phyloP scores from a whole-genome alignment of 2,329 filamentous ascomycete species.

The Hymenoscyphus salicellus region DNA sequence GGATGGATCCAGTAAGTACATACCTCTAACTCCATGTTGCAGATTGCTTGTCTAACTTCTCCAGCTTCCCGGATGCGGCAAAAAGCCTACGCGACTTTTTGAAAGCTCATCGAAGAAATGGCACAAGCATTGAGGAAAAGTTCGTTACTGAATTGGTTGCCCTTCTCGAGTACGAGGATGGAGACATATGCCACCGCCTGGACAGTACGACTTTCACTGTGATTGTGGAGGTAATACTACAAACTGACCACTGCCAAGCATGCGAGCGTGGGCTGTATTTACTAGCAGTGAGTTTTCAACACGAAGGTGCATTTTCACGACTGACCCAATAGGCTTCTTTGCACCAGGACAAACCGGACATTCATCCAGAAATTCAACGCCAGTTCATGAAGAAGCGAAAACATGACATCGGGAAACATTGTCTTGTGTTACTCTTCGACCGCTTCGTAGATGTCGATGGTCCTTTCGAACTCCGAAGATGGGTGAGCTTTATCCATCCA shows the following conservation, averaged over 20 bases:
- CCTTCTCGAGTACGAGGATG: constrained; percentile 19
- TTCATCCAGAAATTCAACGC: background rate
- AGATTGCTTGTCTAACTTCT: background rate
- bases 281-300: constrained; percentile 27
- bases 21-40: background rate
- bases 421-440: constrained; percentile 19
- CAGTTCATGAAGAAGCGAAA: constrained; percentile 15
- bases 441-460: constrained; percentile 24
- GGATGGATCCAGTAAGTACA: constrained; percentile 18
- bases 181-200: constrained; percentile 24
- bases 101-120: constrained; percentile 8
- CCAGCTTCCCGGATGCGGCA: constrained; percentile 1
- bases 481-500: constrained; percentile 22
- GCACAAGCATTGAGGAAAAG: constrained; percentile 8
- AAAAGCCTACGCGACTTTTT: constrained; percentile 15
- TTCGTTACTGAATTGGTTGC: constrained; percentile 14
- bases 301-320: background rate
- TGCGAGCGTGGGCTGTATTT: constrained; percentile 29
- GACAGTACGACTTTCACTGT: constrained; percentile 21
- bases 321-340: background rate
- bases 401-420: constrained; percentile 22
- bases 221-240: constrained; percentile 24
- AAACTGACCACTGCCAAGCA: constrained; percentile 21
- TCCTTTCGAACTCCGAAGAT: constrained; percentile 25
- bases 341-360: background rate